A percentile compares a stretch with the other conserved stretches of the same genome.
phyloP scores from a whole-genome alignment of 1,284 basidiomycete genomes.

The Apiotrichum porosum region DNA sequence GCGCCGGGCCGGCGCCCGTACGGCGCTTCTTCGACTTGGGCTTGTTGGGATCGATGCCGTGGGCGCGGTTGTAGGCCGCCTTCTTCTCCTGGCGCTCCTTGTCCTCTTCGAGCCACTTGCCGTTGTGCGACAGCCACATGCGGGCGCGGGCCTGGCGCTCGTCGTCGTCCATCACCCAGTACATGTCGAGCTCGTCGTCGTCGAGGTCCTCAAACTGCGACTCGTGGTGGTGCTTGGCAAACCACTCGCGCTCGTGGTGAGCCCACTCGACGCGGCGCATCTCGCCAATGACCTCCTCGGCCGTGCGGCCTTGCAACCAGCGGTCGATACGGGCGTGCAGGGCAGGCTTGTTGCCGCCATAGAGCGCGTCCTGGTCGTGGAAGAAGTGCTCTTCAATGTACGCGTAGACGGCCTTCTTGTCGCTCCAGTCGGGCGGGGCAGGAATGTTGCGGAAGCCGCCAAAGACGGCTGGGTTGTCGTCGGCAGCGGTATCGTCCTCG shows the following conservation, averaged over 20 bases:
- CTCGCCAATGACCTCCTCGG: conserved; percentile 33
- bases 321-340: conserved; percentile 22
- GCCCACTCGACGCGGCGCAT: conserved; percentile 56
- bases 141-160: conserved; percentile 88
- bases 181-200: conserved; percentile 86
- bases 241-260: conserved; percentile 28
- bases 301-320: conserved; percentile 36
- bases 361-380: conserved; percentile 24
- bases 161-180: conserved; percentile 69
- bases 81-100: conserved; percentile 51
- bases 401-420: conserved; percentile 26
- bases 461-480: conserved; percentile 6
- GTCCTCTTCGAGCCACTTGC: conserved; percentile 84
- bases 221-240: conserved; percentile 32
- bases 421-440: conserved; percentile 25
- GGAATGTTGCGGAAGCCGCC: conserved; percentile 14
- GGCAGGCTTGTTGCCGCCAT: conserved; percentile 18
- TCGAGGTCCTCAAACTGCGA: conserved; percentile 64
- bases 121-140: conserved; percentile 94
- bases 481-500: conserved; percentile 16
- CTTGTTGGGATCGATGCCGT: conserved; percentile 28
- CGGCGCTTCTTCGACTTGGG: conserved; percentile 9
- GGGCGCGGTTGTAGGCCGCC: conserved; percentile 24
- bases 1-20: conserved; percentile 19
- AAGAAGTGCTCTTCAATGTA: conserved; percentile 34